phyloP scores from a whole-genome alignment of 1,284 basidiomycete species.

The Cryptococcus jaspeensis region DNA sequence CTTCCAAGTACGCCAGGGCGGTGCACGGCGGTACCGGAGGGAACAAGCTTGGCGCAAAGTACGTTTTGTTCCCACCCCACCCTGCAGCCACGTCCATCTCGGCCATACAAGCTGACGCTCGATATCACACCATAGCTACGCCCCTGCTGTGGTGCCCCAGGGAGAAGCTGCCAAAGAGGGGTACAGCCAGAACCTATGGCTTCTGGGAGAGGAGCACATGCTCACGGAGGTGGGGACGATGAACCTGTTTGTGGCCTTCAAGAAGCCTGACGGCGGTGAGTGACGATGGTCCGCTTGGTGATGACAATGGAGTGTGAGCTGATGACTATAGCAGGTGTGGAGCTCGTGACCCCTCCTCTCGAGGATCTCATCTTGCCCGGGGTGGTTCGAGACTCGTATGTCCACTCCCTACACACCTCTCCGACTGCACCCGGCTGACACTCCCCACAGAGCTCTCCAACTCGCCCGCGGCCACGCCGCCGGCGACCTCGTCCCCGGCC shows the following conservation, averaged over 20 bases:
- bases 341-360: constrained; percentile 87
- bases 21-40: constrained; percentile 89
- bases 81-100: not conserved
- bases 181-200: constrained; percentile 94
- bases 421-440: not conserved
- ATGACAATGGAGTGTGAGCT: not conserved
- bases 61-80: constrained; percentile 23
- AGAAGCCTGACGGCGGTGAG: constrained; percentile 68
- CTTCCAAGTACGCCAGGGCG: constrained; percentile 85
- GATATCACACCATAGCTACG: constrained; percentile 57
- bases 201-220: constrained; percentile 81
- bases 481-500: constrained; percentile 61
- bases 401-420: not conserved
- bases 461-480: constrained; percentile 76
- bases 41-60: constrained; percentile 85
- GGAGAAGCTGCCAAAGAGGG: constrained; percentile 77
- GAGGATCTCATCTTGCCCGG: constrained; percentile 96
- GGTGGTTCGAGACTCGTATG: constrained; percentile 83
- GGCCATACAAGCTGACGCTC: not conserved
- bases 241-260: constrained; percentile 90
- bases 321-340: constrained; percentile 55
- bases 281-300: not conserved
- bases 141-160: constrained; percentile 81
- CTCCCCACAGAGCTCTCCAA: constrained; percentile 60
- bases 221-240: constrained; percentile 85